Conservation (phyloP, 108 stramenopile species). For the Cyclotella kingstonii region DNA sequence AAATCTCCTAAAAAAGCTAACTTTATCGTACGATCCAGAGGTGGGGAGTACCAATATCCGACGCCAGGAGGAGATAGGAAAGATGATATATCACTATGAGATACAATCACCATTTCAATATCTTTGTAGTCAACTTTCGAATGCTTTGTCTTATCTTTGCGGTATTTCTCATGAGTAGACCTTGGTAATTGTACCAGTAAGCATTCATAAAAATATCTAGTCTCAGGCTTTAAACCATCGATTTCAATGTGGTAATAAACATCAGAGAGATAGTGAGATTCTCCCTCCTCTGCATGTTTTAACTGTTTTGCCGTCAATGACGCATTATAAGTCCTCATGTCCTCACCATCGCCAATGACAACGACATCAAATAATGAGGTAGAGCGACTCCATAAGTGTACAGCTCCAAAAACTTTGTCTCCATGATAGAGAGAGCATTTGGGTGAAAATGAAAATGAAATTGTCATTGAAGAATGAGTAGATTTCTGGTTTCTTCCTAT, state of each 20-base stretch:
- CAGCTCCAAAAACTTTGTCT: slow-evolving; percentile 6
- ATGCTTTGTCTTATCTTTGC: neutral
- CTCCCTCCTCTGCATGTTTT: slow-evolving; percentile 13
- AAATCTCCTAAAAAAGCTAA: slow-evolving; percentile 45
- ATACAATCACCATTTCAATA: neutral
- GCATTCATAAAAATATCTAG: slow-evolving; percentile 64
- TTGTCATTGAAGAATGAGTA: slow-evolving; percentile 26
- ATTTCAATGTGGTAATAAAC: slow-evolving; percentile 56
- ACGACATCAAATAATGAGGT: neutral
- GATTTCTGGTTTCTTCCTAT: slow-evolving; percentile 19
- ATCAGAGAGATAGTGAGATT: slow-evolving; percentile 29
- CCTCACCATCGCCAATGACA: slow-evolving; percentile 6
- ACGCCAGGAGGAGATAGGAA: slow-evolving; percentile 29
- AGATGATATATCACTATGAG: slow-evolving; percentile 14
- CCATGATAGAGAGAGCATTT: slow-evolving; percentile 5
- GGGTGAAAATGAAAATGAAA: slow-evolving; percentile 23
- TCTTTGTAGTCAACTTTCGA: neutral
- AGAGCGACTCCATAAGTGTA: slow-evolving; percentile 7
- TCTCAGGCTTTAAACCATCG: slow-evolving; percentile 51
- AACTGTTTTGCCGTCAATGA: slow-evolving; percentile 14
- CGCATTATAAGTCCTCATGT: slow-evolving; percentile 22
- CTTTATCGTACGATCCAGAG: slow-evolving; percentile 31
- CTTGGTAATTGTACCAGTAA: slow-evolving; percentile 11
- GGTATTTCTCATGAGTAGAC: slow-evolving; percentile 1
- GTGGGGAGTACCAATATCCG: slow-evolving; percentile 26